phyloP scores from a whole-genome alignment of 345 rosid genomes.

The Mallotus nudiflorus region DNA sequence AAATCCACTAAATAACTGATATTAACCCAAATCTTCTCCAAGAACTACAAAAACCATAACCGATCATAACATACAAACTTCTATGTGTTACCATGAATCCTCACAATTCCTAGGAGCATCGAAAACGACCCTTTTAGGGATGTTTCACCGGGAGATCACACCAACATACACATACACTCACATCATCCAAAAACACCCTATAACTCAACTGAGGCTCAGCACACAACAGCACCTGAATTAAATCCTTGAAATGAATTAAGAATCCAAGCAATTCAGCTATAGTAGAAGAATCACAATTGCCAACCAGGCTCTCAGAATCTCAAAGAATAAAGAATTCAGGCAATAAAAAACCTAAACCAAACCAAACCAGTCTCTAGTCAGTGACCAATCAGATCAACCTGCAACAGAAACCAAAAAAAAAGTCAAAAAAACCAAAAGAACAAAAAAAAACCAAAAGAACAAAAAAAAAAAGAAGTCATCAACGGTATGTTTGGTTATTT shows the following conservation, averaged over 20 bases:
- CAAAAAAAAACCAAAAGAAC: not conserved
- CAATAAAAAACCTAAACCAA: not conserved
- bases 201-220: not conserved
- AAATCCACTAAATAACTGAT: constrained; percentile 32
- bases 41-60: constrained; percentile 36
- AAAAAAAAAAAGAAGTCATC: not conserved
- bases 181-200: not conserved
- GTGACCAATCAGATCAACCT: constrained; percentile 25
- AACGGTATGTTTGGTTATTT: not conserved
- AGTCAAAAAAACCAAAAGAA: not conserved
- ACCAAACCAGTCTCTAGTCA: not conserved
- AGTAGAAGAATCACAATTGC: not conserved
- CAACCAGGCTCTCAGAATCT: constrained; percentile 1
- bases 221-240: constrained; percentile 3
- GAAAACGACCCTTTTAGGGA: constrained; percentile 24
- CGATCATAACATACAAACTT: constrained; percentile 37
- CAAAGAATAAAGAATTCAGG: not conserved
- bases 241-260: not conserved
- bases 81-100: constrained; percentile 33
- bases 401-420: not conserved
- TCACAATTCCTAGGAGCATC: constrained; percentile 32
- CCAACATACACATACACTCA: not conserved
- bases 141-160: constrained; percentile 11
- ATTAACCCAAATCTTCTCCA: constrained; percentile 33
- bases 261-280: constrained; percentile 11